Evolutionary conservation across 2,329 filamentous ascomycete genomes (phyloP).

Genomic region (Penicillium freii): DNA sequence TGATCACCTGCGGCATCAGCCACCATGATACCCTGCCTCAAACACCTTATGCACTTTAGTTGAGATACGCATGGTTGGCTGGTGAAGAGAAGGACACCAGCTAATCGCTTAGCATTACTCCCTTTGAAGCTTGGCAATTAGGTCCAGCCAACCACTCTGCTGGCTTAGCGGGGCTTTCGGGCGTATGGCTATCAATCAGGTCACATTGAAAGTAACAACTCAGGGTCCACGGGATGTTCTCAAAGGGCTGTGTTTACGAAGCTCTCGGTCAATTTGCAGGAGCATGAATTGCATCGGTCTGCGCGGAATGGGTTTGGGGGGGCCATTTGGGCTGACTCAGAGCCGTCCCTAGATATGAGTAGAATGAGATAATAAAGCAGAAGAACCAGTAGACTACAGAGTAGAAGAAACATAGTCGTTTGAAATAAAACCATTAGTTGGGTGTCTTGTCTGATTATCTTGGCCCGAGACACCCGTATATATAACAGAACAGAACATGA

Average conservation of each 20-base stretch:
- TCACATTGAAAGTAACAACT: background rate
- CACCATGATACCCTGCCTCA: background rate
- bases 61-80: background rate
- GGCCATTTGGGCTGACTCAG: background rate
- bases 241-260: background rate
- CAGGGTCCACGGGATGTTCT: background rate
- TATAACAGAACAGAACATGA: background rate
- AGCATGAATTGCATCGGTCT: background rate
- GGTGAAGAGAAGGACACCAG: background rate
- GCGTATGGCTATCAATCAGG: background rate
- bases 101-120: slow-evolving; percentile 9
- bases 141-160: background rate
- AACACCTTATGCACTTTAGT: background rate
- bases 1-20: background rate
- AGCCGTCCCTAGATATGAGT: background rate
- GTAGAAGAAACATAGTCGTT: too few relatives aligned
- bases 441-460: too few relatives aligned
- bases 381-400: too few relatives aligned
- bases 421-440: too few relatives aligned
- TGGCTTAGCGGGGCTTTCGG: background rate
- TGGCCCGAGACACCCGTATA: background rate
- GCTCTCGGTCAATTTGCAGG: too few relatives aligned
- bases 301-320: background rate
- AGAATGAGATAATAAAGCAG: too few relatives aligned
- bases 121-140: slow-evolving; percentile 8